Evolutionary conservation across 208 protist species (phyloP).

Genomic region (Leishmania gerbilli): DNA sequence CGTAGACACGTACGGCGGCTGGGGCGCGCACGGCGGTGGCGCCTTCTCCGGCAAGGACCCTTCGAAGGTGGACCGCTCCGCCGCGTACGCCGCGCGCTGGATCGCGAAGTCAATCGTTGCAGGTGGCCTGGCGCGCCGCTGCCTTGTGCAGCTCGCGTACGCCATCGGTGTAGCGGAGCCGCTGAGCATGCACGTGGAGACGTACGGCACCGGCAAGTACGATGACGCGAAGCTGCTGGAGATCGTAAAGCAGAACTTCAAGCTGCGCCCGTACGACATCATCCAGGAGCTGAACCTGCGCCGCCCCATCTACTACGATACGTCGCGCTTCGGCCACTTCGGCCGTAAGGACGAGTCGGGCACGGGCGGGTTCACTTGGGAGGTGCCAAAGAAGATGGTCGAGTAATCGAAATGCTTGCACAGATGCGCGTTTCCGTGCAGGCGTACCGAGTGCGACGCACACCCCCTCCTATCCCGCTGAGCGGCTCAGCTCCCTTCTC

Average conservation of each 20-base stretch:
- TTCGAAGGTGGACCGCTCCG: constrained; percentile 99
- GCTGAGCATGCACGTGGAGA: constrained; percentile 98
- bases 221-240: constrained; percentile 72
- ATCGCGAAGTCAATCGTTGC: constrained; percentile 99
- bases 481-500: not conserved
- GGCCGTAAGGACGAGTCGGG: constrained; percentile 92
- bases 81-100: constrained; percentile 98
- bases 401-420: constrained; percentile 38
- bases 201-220: constrained; percentile 97
- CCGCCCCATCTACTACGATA: constrained; percentile 97
- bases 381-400: constrained; percentile 95
- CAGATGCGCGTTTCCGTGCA: not conserved
- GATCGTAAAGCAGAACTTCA: constrained; percentile 98
- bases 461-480: not conserved
- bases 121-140: constrained; percentile 92
- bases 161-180: constrained; percentile 99
- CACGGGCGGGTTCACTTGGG: constrained; percentile 97
- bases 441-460: not conserved
- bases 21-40: constrained; percentile 99
- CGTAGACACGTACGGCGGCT: constrained; percentile 99
- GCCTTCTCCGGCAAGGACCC: constrained; percentile 99
- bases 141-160: constrained; percentile 99
- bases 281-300: constrained; percentile 96
- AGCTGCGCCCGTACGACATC: constrained; percentile 97
- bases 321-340: constrained; percentile 99